phyloP scores from a whole-genome alignment of 306 rosid species.

The Quercus suber region DNA sequence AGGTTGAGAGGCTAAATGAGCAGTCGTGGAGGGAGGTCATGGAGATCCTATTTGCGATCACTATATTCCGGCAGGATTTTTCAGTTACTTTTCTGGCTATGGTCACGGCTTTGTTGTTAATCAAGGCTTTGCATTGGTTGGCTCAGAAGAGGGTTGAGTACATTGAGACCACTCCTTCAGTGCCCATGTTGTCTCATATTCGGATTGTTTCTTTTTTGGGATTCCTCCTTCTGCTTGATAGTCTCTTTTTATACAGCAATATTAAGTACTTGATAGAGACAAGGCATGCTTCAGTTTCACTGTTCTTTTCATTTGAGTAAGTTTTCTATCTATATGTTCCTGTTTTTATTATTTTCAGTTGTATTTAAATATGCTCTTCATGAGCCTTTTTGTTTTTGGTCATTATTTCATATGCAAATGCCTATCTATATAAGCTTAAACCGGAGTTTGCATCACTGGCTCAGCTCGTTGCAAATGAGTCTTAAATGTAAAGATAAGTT shows the following conservation, averaged over 20 bases:
- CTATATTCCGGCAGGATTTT: slow-evolving; percentile 95
- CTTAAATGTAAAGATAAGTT: neutral
- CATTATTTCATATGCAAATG: neutral
- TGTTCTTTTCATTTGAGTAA: slow-evolving; percentile 96
- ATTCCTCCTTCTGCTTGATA: slow-evolving; percentile 76
- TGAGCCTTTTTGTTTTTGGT: neutral
- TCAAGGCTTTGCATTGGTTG: slow-evolving; percentile 97
- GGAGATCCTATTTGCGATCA: slow-evolving; percentile 96
- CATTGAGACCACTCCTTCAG: slow-evolving; percentile 94
- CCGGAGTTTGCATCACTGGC: neutral
- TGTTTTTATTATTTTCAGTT: neutral
- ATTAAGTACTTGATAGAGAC: slow-evolving; percentile 56
- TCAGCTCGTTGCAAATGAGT: neutral
- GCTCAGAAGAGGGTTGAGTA: slow-evolving; percentile 98
- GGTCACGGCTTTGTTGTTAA: slow-evolving; percentile 80
- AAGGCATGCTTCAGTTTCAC: slow-evolving; percentile 85
- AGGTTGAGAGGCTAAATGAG: slow-evolving; percentile 98
- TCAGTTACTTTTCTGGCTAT: slow-evolving; percentile 87
- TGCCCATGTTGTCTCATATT: slow-evolving; percentile 68
- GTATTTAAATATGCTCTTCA: neutral
- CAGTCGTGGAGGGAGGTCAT: slow-evolving; percentile 98
- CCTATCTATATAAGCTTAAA: neutral
- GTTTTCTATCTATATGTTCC: slow-evolving; percentile 29
- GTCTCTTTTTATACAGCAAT: slow-evolving; percentile 67
- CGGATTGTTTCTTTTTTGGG: slow-evolving; percentile 95